Evolutionary conservation across 1,284 basidiomycete genomes (phyloP).

Genomic region (Inonotus hispidus): DNA sequence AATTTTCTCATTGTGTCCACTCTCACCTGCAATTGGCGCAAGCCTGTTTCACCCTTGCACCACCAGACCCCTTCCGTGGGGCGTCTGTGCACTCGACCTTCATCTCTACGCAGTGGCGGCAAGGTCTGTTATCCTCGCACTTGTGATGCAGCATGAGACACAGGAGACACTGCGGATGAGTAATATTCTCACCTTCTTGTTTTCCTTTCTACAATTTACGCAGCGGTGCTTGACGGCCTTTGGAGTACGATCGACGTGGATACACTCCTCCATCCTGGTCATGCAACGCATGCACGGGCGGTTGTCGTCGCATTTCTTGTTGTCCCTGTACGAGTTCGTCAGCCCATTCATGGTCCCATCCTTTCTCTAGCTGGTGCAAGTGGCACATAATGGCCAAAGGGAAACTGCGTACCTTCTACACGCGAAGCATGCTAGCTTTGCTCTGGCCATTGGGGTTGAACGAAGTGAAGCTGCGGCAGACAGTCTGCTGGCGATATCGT

Average conservation of each 20-base stretch:
- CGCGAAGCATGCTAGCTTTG: slow-evolving; percentile 48
- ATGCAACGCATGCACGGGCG: slow-evolving; percentile 54
- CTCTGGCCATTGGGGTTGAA: slow-evolving; percentile 36
- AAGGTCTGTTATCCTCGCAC: slow-evolving; percentile 54
- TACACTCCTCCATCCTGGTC: slow-evolving; percentile 45
- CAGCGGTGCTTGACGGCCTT: slow-evolving; percentile 53
- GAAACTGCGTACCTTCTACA: slow-evolving; percentile 35
- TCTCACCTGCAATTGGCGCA: slow-evolving; percentile 50
- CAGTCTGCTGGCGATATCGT: slow-evolving; percentile 24
- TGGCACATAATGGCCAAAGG: no score
- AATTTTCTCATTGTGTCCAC: not conserved
- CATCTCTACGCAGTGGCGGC: slow-evolving; percentile 41
- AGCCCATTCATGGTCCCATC: no score
- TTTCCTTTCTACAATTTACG: slow-evolving; percentile 46
- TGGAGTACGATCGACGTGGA: slow-evolving; percentile 48
- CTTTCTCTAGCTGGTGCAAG: no score
- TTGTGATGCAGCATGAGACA: slow-evolving; percentile 16
- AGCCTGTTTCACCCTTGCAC: slow-evolving; percentile 52
- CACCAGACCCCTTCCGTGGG: slow-evolving; percentile 48
- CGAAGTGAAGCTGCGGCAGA: not conserved
- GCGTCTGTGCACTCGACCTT: slow-evolving; percentile 41
- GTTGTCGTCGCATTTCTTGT: slow-evolving; percentile 59
- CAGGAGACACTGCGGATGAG: not conserved
- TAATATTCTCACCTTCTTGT: slow-evolving; percentile 29
- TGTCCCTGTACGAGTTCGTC: slow-evolving; percentile 31